Base-by-base conservation (phyloP, 1,284 basidiomycete genomes). In the Austroboletus rostrupii region DNA sequence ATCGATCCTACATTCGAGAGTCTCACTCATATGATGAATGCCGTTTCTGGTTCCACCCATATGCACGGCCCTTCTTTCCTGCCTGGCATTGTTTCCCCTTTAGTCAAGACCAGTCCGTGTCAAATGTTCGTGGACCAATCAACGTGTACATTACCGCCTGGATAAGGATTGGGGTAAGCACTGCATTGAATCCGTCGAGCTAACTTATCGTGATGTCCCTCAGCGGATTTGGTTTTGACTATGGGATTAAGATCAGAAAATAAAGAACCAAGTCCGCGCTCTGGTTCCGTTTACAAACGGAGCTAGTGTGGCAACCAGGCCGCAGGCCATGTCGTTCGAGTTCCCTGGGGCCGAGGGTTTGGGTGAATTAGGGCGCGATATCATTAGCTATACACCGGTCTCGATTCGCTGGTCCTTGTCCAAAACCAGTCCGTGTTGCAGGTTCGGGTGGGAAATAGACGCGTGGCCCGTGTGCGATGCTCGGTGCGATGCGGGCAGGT, bases 261-360 rank as follows among this genome's bases (percentile, higher is more conserved):
- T 7, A 8, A 28, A 32, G 19, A 14, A 33, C 23, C 23, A 26
- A 42, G 32, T 28, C 53, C 39, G 41, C 37, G 53, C 31, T 45
- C 43, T 43, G 41, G 23, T 51, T 45, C 60, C 53, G 52, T 41
- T 35, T 17, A 52, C 52, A 45, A 56, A 56, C 39, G 52, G 61
- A 31, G 61, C 44, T 59, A 62, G 50, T 13, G 61, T 65, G 62
- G 63, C 31, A 53, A 59, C 45, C 47, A 41, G 9, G 57, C 57
- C 49, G 45, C 55, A 55, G 64, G 43, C 9, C n/a, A 23, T 47
- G 37, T 52, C 26, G 16, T 37, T 45, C 31, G 13, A 4, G 35
- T 43, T 54, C 64, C 62, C 33, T 62, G 64, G 61, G 58, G 50
- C 61, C 64, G 64, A 62, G 61, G 64, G 55, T 12, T 53, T 61